Conservation (phyloP, 257 asterid genomes). For the Cordia subcordata region DNA sequence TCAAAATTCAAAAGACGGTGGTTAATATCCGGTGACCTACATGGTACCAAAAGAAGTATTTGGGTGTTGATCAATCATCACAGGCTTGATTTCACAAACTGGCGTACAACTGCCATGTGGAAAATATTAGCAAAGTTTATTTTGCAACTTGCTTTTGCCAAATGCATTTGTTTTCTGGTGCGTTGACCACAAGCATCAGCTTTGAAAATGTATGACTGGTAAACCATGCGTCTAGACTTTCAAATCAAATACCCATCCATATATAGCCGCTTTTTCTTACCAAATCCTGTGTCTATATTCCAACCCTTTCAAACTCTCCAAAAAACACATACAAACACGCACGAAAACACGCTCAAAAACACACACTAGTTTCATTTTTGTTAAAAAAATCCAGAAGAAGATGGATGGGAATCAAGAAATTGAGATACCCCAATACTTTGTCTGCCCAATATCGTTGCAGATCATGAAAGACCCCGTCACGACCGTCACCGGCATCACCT, state of each 20-base stretch:
- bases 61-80: not conserved
- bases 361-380: too few relatives aligned
- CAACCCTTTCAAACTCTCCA: too few relatives aligned
- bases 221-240: conserved; percentile 9
- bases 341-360: too few relatives aligned
- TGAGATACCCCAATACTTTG: conserved; percentile 71
- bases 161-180: conserved; percentile 8
- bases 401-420: conserved; percentile 37
- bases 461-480: conserved; percentile 92
- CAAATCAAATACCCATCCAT: conserved; percentile 19
- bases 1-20: too few relatives aligned
- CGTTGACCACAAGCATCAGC: not conserved
- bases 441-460: conserved; percentile 90
- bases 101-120: not conserved
- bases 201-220: conserved; percentile 1
- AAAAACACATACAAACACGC: too few relatives aligned
- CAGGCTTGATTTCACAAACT: too few relatives aligned
- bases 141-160: not conserved
- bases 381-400: not conserved
- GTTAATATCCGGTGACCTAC: not conserved
- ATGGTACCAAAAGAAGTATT: not conserved
- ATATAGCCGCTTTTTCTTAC: conserved; percentile 42
- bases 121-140: not conserved
- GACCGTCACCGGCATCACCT: conserved; percentile 79
- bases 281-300: not conserved